A percentile compares a stretch with the other conserved stretches of the same genome.
phyloP scores from a whole-genome alignment of 306 rosid genomes.

The Mucuna pruriens region DNA sequence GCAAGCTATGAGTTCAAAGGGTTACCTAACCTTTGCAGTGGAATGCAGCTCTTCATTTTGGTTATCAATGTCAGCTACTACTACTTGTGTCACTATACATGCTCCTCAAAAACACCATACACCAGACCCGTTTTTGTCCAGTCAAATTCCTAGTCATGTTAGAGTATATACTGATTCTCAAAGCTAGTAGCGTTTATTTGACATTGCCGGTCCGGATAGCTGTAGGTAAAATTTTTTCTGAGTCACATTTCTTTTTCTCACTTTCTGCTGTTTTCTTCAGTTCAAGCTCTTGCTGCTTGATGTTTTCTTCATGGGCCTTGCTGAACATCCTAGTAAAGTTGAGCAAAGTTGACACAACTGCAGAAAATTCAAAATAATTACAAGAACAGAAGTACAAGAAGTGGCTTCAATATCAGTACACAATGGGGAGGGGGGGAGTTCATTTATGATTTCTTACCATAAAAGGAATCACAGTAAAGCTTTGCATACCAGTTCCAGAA shows the following conservation, averaged over 20 bases:
- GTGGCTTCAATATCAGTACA: neutral
- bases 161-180: slow-evolving; percentile 36
- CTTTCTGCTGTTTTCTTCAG: slow-evolving; percentile 66
- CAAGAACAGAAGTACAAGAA: neutral
- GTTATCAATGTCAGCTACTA: slow-evolving; percentile 33
- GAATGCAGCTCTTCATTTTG: slow-evolving; percentile 22
- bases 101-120: slow-evolving; percentile 34
- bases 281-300: slow-evolving; percentile 78
- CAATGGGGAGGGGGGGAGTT: neutral
- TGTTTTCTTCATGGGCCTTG: slow-evolving; percentile 79
- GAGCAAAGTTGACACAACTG: slow-evolving; percentile 79
- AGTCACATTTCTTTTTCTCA: slow-evolving; percentile 60
- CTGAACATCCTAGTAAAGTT: slow-evolving; percentile 80
- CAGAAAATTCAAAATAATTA: slow-evolving; percentile 35
- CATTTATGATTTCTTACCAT: slow-evolving; percentile 13
- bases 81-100: slow-evolving; percentile 30
- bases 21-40: slow-evolving; percentile 40
- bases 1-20: slow-evolving; percentile 7
- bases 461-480: slow-evolving; percentile 2
- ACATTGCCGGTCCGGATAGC: slow-evolving; percentile 60
- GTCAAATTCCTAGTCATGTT: slow-evolving; percentile 33
- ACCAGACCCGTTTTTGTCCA: slow-evolving; percentile 32
- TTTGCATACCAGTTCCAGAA: slow-evolving; percentile 12
- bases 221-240: slow-evolving; percentile 50
- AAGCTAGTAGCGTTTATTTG: slow-evolving; percentile 40